Base-by-base conservation (phyloP, 768 basidiomycete species). In the Leccinum olivaceopallidum region DNA sequence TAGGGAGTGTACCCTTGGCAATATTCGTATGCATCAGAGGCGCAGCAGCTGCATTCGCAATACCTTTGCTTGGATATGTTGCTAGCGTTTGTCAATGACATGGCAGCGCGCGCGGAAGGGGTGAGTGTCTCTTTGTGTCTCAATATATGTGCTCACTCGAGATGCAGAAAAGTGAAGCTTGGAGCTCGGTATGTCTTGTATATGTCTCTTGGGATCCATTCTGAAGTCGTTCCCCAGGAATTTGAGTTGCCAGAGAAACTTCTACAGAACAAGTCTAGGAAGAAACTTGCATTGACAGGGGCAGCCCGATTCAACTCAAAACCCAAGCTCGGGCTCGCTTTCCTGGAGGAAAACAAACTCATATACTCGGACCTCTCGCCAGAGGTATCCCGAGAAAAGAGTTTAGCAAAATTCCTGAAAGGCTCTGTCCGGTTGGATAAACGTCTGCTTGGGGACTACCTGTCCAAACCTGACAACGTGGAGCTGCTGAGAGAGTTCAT, bases 291-390 rank as follows among this genome's bases (percentile, higher is more conserved):
- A 32, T 76, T 95, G 53, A 82, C 88, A 0, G 96, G 94, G 4
- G 92, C 93, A 6, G 77, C 86, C 2, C 85, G 87, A 39, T 99
- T 98, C 78, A 99, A 99, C 69, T 75, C 83, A 14, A 98, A 98
- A 75, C 95, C 97, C 1, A 98, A 96, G 75, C 79, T 82, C 37
- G 97, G 95, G 0, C 75, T 98, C 28, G 83, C 92, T 3, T 98
- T 94, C 76, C 80, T 98, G 37, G 94, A 98, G 71, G 94, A 97
- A 69, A 89, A 96, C 69, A 86, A 86, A n/a, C 78, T 99, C 47
- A 92, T 99, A 60, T 89, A 90, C 69, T 75, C 80, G 5, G 85
- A 91, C 62, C 74, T 85, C 34, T 83, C 84, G 20, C 73, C 80
- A 16, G 81, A 78, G 13, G 75, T 84, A 20, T 79, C 90, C 7